Conservation (phyloP, 2,329 filamentous ascomycete genomes). For the Sporothrix phasma region DNA sequence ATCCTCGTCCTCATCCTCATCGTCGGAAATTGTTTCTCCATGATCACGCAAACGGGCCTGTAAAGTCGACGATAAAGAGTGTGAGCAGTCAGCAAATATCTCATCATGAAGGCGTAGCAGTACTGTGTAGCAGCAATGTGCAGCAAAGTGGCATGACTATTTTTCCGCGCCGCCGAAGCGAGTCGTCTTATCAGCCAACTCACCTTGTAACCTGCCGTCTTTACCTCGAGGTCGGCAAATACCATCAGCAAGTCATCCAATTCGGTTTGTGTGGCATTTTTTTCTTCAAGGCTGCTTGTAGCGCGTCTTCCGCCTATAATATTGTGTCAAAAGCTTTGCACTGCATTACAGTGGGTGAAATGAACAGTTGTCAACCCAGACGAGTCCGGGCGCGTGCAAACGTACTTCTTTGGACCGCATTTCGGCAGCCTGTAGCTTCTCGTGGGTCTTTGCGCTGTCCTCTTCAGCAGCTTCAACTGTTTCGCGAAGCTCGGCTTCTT, state of each 20-base stretch:
- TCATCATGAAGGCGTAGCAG: background rate
- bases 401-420: conserved; percentile 25
- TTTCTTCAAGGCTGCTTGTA: conserved; percentile 48
- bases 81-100: background rate
- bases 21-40: conserved; percentile 64
- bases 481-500: conserved; percentile 18
- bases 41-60: conserved; percentile 53
- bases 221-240: conserved; percentile 71
- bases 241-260: conserved; percentile 74
- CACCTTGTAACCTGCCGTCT: conserved; percentile 65
- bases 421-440: conserved; percentile 22
- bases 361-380: no score
- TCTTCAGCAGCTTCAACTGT: conserved; percentile 24
- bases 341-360: no score
- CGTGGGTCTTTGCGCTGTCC: conserved; percentile 24
- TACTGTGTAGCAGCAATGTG: no score
- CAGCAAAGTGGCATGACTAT: background rate
- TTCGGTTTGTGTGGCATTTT: conserved; percentile 56
- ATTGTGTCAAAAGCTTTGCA: no score
- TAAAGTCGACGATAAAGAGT: conserved; percentile 3
- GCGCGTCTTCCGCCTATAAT: conserved; percentile 25
- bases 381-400: no score
- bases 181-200: conserved; percentile 20
- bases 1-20: conserved; percentile 56
- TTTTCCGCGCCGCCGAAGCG: background rate